Conservation (phyloP, 768 basidiomycete species). For the Amanita pseudoporphyria region DNA sequence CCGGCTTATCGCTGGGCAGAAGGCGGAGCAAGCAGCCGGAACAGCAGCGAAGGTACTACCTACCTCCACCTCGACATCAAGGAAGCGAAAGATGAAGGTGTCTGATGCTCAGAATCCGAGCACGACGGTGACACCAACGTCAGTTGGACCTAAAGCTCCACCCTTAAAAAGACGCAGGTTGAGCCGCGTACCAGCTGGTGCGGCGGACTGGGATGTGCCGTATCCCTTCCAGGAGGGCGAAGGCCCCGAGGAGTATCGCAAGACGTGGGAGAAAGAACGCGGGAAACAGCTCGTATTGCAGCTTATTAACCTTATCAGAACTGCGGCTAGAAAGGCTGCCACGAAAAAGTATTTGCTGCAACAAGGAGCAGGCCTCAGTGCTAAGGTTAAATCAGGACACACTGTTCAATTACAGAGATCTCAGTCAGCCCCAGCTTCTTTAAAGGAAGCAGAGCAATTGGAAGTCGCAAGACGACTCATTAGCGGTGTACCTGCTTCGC, state of each 20-base stretch:
- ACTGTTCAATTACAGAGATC: neutral
- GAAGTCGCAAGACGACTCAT: neutral
- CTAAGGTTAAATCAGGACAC: neutral
- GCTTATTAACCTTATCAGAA: slow-evolving; percentile 49
- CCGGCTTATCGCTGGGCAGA: slow-evolving; percentile 40
- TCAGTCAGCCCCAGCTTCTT: neutral
- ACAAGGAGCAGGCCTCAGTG: slow-evolving; percentile 6
- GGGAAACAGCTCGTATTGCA: slow-evolving; percentile 53
- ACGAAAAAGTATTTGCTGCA: slow-evolving; percentile 36
- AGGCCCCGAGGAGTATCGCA: slow-evolving; percentile 55
- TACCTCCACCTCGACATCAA: slow-evolving; percentile 9
- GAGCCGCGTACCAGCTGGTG: slow-evolving; percentile 65
- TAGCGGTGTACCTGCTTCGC: neutral
- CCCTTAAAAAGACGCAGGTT: slow-evolving; percentile 53
- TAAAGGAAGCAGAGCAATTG: slow-evolving; percentile 2
- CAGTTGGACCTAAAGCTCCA: slow-evolving; percentile 6
- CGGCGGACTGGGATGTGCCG: slow-evolving; percentile 75
- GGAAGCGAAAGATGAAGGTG: neutral
- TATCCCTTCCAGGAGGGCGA: slow-evolving; percentile 68
- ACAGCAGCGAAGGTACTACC: neutral
- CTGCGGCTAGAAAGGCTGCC: slow-evolving; percentile 52
- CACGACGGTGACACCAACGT: neutral
- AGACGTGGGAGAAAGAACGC: slow-evolving; percentile 57
- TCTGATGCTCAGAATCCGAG: neutral
- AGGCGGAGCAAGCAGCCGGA: slow-evolving; percentile 3